Percentiles rank a stretch among this genome's conserved stretches.
phyloP scores from a whole-genome alignment of 75 land plant species.

The Adiantum capillusveneris region DNA sequence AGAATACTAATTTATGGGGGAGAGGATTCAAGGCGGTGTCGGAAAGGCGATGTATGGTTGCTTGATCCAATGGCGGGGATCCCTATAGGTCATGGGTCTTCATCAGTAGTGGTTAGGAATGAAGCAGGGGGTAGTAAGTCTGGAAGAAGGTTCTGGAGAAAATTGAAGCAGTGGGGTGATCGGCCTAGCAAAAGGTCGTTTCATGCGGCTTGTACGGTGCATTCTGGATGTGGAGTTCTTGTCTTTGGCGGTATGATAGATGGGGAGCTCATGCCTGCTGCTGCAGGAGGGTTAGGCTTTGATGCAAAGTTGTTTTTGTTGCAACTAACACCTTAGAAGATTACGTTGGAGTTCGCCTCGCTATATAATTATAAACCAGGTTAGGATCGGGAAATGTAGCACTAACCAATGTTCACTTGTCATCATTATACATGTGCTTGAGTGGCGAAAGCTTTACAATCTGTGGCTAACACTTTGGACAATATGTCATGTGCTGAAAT shows the following conservation, averaged over 20 bases:
- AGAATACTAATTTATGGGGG: constrained; percentile 80
- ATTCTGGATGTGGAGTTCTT: constrained; percentile 48
- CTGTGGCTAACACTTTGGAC: too few relatives aligned
- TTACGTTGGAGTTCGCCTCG: too few relatives aligned
- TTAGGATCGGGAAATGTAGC: too few relatives aligned
- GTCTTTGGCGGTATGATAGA: constrained; percentile 96
- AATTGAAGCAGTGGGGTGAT: constrained; percentile 44
- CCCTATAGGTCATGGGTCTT: constrained; percentile 14
- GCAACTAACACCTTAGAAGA: constrained; percentile 50
- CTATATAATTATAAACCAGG: too few relatives aligned
- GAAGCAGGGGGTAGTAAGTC: constrained; percentile 5
- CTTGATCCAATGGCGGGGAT: constrained; percentile 46
- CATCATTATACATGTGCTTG: too few relatives aligned
- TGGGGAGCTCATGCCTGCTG: constrained; percentile 49
- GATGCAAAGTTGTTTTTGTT: constrained; percentile 58
- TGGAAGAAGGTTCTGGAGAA: constrained; percentile 62
- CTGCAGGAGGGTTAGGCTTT: constrained; percentile 59
- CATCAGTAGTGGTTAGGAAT: constrained; percentile 8
- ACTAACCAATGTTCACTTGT: too few relatives aligned
- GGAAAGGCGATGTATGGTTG: constrained; percentile 89
- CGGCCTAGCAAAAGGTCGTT: constrained; percentile 57
- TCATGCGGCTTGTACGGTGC: constrained; percentile 65
- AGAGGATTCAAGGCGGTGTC: constrained; percentile 65
- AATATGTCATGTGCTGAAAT: too few relatives aligned
- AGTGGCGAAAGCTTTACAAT: too few relatives aligned